Evolutionary conservation across 2,329 filamentous ascomycete species (phyloP).

Genomic region (Chalara sp.): DNA sequence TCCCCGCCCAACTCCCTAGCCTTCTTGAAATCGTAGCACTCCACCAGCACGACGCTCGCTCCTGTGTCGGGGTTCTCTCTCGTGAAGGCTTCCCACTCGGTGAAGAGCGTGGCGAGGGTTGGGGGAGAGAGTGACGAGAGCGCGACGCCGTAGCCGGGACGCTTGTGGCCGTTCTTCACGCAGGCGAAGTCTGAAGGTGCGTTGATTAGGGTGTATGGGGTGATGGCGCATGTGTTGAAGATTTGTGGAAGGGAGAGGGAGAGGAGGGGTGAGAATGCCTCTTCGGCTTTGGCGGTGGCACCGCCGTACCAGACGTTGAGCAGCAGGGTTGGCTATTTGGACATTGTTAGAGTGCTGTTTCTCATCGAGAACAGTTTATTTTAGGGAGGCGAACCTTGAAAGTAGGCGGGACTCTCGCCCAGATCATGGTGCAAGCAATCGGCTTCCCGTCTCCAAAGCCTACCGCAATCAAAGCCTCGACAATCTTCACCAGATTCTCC

Average conservation of each 20-base stretch:
- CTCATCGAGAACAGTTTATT: too few species aligned
- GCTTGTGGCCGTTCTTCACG: conserved; percentile 1
- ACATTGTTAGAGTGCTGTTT: background rate
- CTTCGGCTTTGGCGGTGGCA: background rate
- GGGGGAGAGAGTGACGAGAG: too few species aligned
- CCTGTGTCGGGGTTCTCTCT: background rate
- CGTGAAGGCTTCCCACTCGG: background rate
- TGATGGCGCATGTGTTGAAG: background rate
- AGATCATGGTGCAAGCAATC: conserved; percentile 1
- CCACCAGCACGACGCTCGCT: background rate
- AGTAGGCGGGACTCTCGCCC: conserved; percentile 1
- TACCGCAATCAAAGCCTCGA: background rate
- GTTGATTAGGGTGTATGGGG: conserved; percentile 4
- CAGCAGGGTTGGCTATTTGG: background rate
- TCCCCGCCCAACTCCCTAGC: background rate
- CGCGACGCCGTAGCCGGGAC: background rate
- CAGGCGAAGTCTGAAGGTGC: background rate
- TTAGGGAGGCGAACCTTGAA: background rate
- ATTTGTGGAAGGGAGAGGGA: conserved; percentile 1
- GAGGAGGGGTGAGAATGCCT: too few species aligned
- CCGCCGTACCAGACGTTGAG: conserved; percentile 1
- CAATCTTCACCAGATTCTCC: background rate
- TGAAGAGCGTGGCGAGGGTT: background rate
- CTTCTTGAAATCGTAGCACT: background rate
- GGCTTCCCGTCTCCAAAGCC: conserved; percentile 1